These are phyloP conservation scores for Fusarium metavorans DNA, from an alignment of 2,329 filamentous ascomycete species.

Conservation along the genomic window DNA sequence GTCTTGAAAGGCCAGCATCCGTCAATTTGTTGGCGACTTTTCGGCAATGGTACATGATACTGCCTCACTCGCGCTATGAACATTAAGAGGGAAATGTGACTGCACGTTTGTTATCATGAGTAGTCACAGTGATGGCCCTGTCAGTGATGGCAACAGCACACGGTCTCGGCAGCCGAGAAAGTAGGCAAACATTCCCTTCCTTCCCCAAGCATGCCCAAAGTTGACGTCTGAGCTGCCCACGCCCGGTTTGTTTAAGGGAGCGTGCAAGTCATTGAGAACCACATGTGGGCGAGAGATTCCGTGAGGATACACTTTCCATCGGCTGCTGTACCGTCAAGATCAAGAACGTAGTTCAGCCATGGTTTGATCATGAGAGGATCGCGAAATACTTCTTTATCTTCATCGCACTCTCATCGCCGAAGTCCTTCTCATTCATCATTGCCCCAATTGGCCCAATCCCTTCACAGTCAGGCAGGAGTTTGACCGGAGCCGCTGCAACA, in stretches of 20 bases:
- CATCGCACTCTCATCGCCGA: background rate
- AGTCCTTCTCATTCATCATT: background rate
- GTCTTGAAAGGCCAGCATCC: conserved; percentile 12
- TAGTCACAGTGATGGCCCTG: conserved; percentile 10
- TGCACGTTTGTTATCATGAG: conserved; percentile 2
- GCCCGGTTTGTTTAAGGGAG: too few relatives aligned
- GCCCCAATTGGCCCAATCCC: too few relatives aligned
- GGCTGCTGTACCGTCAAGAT: background rate
- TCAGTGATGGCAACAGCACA: conserved; percentile 30
- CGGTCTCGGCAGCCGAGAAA: conserved; percentile 11
- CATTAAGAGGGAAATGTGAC: conserved; percentile 35
- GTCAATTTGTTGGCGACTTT: background rate
- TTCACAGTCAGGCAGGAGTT: too few relatives aligned
- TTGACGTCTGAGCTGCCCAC: conserved; percentile 5
- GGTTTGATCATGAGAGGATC: background rate
- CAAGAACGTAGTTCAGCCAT: background rate
- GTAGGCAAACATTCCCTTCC: conserved; percentile 4
- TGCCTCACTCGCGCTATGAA: conserved; percentile 23
- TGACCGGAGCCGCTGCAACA: conserved; percentile 5
- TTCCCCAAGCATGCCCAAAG: conserved; percentile 2
- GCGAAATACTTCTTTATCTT: background rate
- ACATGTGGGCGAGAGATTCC: conserved; percentile 14
- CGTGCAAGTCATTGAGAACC: conserved; percentile 26
- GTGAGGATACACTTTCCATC: background rate
- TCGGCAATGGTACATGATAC: conserved; percentile 26